Conservation (phyloP, 176 grass and related monocot species). For the Carex littledalei region DNA sequence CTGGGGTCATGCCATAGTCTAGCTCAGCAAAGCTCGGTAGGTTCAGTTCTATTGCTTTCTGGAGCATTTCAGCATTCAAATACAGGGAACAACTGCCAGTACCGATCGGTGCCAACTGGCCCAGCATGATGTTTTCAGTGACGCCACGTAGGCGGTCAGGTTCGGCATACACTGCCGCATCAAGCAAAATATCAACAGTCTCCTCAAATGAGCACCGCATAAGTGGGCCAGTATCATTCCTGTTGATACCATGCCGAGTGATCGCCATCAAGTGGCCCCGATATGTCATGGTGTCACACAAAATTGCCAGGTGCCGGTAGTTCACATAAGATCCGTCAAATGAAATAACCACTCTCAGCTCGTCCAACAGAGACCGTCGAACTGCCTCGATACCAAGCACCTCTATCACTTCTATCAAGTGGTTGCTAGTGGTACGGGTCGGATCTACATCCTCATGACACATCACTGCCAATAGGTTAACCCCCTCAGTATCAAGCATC, state of each 20-base stretch:
- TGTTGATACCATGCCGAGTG: conserved; percentile 89
- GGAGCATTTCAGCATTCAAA: conserved; percentile 90
- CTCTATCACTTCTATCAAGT: conserved; percentile 96
- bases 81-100: conserved; percentile 75
- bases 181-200: conserved; percentile 91
- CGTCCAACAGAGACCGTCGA: conserved; percentile 68
- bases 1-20: conserved; percentile 76
- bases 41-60: conserved; percentile 95
- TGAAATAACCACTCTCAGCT: conserved; percentile 93
- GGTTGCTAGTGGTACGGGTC: conserved; percentile 92
- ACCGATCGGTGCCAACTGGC: conserved; percentile 86
- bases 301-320: conserved; percentile 93
- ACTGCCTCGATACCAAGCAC: conserved; percentile 98
- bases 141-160: conserved; percentile 81
- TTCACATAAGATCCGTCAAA: conserved; percentile 98
- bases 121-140: conserved; percentile 95
- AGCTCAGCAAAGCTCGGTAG: conserved; percentile 81
- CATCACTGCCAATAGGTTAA: conserved; percentile 93
- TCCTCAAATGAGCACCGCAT: conserved; percentile 97
- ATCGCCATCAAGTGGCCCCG: conserved; percentile 94
- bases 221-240: conserved; percentile 83
- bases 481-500: conserved; percentile 99
- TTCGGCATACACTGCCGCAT: conserved; percentile 91
- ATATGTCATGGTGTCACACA: conserved; percentile 96
- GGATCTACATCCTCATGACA: conserved; percentile 96